Percentiles rank a stretch among this genome's conserved stretches.
Conservation (phyloP, 345 rosid genomes). For the Populus tremula region DNA sequence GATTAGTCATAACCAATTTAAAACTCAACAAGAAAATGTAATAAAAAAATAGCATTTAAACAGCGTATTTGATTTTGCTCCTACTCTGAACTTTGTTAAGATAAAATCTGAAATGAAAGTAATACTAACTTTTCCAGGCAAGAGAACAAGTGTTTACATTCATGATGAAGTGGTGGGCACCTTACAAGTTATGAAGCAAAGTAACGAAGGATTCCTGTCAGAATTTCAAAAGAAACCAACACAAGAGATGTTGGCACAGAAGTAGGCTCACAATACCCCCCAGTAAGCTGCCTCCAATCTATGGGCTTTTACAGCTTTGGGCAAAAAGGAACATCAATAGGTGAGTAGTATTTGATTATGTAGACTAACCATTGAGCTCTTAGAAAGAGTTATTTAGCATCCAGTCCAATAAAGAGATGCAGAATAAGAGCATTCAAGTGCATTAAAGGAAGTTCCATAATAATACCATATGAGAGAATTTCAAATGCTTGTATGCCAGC, state of each 20-base stretch:
- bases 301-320: background rate
- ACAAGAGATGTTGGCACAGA: background rate
- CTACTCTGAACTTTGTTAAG: background rate
- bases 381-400: background rate
- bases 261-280: background rate
- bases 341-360: too few species aligned
- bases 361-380: background rate
- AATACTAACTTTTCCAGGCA: background rate
- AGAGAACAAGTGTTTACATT: background rate
- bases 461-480: background rate
- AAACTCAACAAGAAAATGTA: background rate
- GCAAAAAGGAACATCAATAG: background rate
- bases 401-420: background rate
- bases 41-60: background rate
- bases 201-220: background rate
- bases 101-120: background rate
- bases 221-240: background rate
- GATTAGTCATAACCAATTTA: background rate
- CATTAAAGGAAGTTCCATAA: background rate
- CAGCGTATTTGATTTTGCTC: background rate
- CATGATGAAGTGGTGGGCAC: background rate
- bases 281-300: background rate
- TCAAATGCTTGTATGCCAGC: background rate
- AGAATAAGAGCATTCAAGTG: background rate
- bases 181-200: background rate